Conservation (phyloP, 176 grass and related monocot species). For the Cocos nucifera region DNA sequence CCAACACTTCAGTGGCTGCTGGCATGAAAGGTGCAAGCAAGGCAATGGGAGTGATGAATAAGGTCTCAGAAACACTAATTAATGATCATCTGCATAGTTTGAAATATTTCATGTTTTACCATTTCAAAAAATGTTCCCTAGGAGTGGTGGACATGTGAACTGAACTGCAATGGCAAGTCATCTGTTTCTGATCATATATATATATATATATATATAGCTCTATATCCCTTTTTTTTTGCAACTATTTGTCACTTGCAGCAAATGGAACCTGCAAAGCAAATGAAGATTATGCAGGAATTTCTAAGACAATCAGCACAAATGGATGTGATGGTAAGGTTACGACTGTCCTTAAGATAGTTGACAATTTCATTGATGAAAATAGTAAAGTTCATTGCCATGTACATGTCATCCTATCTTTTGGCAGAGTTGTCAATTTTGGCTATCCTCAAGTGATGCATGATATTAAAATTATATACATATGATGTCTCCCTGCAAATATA, state of each 20-base stretch:
- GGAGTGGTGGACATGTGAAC: not conserved
- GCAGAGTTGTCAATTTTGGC: not conserved
- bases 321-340: slow-evolving; percentile 63
- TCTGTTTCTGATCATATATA: no score
- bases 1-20: slow-evolving; percentile 78
- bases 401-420: not conserved
- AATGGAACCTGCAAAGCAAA: slow-evolving; percentile 91
- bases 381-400: no score
- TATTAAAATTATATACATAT: no score
- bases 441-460: not conserved
- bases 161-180: not conserved
- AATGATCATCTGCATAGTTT: no score
- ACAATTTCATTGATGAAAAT: no score
- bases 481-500: no score
- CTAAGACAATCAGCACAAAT: slow-evolving; percentile 88
- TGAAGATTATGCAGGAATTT: slow-evolving; percentile 92
- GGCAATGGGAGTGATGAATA: slow-evolving; percentile 86
- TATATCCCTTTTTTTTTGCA: slow-evolving; percentile 7
- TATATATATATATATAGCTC: not conserved
- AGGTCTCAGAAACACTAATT: slow-evolving; percentile 38
- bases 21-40: slow-evolving; percentile 84
- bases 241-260: slow-evolving; percentile 44
- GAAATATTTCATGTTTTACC: no score
- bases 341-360: no score
- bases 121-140: not conserved